phyloP scores from a whole-genome alignment of 1,139 yeast species.

The Suhomyces panamericanus region DNA sequence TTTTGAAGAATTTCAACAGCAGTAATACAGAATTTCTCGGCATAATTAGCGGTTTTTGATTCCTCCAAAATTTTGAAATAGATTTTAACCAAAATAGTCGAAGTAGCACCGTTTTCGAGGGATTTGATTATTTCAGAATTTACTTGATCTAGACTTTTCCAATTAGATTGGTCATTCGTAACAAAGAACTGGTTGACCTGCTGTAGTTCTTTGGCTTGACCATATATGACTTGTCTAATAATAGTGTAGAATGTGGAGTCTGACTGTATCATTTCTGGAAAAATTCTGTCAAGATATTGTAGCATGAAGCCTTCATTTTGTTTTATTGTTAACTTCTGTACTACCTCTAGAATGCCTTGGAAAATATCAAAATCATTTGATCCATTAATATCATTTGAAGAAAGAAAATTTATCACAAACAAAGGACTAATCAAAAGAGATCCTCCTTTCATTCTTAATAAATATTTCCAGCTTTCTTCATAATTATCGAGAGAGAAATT shows the following conservation, averaged over 20 bases:
- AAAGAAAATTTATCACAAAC: slow-evolving; percentile 15
- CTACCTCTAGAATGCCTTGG: slow-evolving; percentile 10
- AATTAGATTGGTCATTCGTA: slow-evolving; percentile 13
- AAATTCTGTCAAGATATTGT: slow-evolving; percentile 13
- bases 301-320: slow-evolving; percentile 8
- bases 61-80: background rate
- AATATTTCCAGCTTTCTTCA: slow-evolving; percentile 13
- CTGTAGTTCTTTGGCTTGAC: slow-evolving; percentile 1
- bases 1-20: slow-evolving; percentile 9
- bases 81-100: slow-evolving; percentile 6
- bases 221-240: slow-evolving; percentile 12
- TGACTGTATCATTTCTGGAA: slow-evolving; percentile 9
- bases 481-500: slow-evolving; percentile 10
- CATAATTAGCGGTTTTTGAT: background rate
- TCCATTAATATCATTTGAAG: background rate
- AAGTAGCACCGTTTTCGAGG: background rate
- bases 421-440: slow-evolving; percentile 18
- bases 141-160: slow-evolving; percentile 7
- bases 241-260: background rate
- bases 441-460: slow-evolving; percentile 16
- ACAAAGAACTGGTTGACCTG: slow-evolving; percentile 5
- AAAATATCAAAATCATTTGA: slow-evolving; percentile 3
- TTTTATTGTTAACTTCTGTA: background rate
- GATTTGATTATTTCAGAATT: slow-evolving; percentile 11
- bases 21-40: slow-evolving; percentile 12